A percentile compares a stretch with the other conserved stretches of the same genome.
These are phyloP conservation scores for Rubia balearica DNA, from an alignment of 305 asterid genomes.

Conservation along the genomic window DNA sequence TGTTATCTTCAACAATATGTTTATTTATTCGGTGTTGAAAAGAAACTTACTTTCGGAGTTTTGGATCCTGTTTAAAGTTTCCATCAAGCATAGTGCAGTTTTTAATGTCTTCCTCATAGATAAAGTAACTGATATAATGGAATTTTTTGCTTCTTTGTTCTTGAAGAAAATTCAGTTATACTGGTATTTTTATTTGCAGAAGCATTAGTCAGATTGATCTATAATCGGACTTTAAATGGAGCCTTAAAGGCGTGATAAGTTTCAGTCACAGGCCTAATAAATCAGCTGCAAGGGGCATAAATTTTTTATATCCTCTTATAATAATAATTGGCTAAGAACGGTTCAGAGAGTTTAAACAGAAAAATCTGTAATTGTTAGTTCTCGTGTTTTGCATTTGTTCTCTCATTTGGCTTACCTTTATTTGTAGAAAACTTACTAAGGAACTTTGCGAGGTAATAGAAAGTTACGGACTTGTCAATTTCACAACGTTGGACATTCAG, in stretches of 20 bases:
- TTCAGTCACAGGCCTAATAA: not conserved
- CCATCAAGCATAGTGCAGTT: not conserved
- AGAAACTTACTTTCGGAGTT: not conserved
- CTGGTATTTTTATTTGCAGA: not conserved
- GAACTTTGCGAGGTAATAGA: conserved; percentile 92
- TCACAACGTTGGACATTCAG: conserved; percentile 90
- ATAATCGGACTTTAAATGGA: not conserved
- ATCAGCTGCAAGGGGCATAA: not conserved
- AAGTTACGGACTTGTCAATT: conserved; percentile 65
- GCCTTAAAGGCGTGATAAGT: not conserved
- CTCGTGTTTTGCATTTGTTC: not conserved
- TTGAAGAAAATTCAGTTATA: not conserved
- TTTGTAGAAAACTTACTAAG: conserved; percentile 79
- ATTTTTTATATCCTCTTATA: not conserved
- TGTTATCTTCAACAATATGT: not conserved
- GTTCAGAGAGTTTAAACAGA: not conserved
- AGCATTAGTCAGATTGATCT: not conserved
- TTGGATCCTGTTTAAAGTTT: not conserved
- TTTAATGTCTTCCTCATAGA: not conserved
- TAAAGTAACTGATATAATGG: not conserved
- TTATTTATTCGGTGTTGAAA: not conserved
- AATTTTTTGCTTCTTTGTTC: not conserved
- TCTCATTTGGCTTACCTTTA: not conserved
- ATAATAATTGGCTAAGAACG: not conserved
- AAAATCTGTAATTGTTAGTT: not conserved